Percentiles rank a stretch among this genome's conserved stretches.
These are phyloP conservation scores for Podosphaera aphanis DNA, from an alignment of 2,329 filamentous ascomycete genomes.

Conservation along the genomic window DNA sequence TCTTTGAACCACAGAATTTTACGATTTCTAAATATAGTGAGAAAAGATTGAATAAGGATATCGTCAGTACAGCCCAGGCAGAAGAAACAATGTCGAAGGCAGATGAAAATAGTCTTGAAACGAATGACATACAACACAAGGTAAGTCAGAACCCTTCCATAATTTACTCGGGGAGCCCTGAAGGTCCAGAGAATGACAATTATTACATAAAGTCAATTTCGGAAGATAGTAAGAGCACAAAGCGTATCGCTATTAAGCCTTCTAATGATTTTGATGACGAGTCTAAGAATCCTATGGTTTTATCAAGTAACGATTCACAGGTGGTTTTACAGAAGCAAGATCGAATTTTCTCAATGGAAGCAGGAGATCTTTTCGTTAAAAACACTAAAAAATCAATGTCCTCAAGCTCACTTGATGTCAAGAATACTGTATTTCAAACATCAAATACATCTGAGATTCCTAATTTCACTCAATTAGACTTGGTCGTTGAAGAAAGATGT, in stretches of 20 bases:
- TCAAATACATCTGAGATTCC: background rate
- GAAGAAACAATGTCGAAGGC: background rate
- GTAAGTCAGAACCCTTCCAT: background rate
- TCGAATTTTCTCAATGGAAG: too few species aligned
- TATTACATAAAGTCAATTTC: conserved; percentile 5
- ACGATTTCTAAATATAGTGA: background rate
- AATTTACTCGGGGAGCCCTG: conserved; percentile 4
- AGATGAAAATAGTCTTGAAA: background rate
- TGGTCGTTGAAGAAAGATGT: background rate
- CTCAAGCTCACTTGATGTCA: background rate
- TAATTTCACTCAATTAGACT: background rate
- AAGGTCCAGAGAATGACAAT: conserved; percentile 12
- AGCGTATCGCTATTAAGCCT: too few species aligned
- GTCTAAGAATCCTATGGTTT: too few species aligned
- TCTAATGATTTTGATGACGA: too few species aligned
- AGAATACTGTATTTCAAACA: background rate
- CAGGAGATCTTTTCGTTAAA: background rate
- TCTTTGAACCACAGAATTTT: background rate
- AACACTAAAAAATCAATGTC: background rate
- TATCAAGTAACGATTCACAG: background rate
- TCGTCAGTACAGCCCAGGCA: background rate
- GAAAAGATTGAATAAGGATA: background rate
- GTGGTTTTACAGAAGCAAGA: too few species aligned
- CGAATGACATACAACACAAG: background rate
- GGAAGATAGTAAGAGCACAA: background rate